Conservation (phyloP, 2,329 filamentous ascomycete genomes). For the Ophiostoma tasmaniense region DNA sequence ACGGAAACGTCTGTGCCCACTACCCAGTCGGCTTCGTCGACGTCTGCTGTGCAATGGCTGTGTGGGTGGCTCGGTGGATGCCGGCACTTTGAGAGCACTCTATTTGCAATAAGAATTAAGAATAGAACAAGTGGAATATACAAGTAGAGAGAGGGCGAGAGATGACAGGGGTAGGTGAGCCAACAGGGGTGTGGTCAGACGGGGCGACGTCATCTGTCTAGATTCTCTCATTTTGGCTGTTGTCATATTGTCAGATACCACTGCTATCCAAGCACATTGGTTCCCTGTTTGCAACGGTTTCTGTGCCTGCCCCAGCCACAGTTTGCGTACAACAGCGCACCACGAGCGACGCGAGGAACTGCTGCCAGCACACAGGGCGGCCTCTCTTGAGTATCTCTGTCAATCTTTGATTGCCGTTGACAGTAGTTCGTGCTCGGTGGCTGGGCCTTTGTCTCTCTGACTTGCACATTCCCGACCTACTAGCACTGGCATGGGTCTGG, state of each 20-base stretch:
- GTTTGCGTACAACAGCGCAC: background rate
- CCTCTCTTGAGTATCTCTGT: no score
- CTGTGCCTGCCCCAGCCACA: background rate
- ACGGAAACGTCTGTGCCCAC: background rate
- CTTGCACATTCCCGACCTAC: background rate
- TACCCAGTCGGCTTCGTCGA: background rate
- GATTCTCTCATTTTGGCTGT: background rate
- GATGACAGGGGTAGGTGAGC: background rate
- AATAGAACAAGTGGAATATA: background rate
- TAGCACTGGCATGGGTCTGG: background rate
- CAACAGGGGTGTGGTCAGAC: background rate
- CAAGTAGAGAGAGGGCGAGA: background rate
- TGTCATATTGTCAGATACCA: background rate
- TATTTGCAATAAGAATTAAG: background rate
- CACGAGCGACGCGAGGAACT: no score
- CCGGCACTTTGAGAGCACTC: background rate
- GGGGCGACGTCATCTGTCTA: background rate
- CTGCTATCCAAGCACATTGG: background rate
- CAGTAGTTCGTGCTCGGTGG: background rate
- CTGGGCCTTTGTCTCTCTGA: background rate
- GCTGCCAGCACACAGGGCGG: no score
- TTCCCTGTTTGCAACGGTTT: background rate
- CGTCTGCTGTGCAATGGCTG: slow-evolving; percentile 5
- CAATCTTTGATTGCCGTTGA: background rate
- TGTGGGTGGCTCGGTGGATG: background rate